These are phyloP conservation scores for Russula olivacea DNA, from an alignment of 768 basidiomycete genomes.

Conservation along the genomic window DNA sequence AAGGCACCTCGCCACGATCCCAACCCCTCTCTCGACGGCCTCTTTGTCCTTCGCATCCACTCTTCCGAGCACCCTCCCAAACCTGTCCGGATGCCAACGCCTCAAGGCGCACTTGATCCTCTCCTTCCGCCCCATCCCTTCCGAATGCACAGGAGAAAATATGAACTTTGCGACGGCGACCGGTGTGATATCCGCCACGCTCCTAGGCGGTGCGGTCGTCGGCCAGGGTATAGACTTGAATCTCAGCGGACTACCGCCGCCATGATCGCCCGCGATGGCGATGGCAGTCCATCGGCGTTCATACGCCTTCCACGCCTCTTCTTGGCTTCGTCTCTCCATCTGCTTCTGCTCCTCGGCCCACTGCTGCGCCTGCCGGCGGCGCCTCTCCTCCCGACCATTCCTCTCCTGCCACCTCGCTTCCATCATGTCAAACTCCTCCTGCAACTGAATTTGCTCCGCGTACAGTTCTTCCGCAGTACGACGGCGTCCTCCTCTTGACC, in stretches of 20 bases:
- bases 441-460: constrained; percentile 40
- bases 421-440: constrained; percentile 51
- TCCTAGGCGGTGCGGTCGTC: constrained; percentile 38
- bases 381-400: constrained; percentile 45
- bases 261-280: constrained; percentile 31
- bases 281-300: constrained; percentile 60
- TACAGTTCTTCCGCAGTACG: constrained; percentile 18
- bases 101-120: constrained; percentile 60
- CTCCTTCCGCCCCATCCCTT: constrained; percentile 52
- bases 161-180: constrained; percentile 56
- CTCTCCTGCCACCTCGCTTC: constrained; percentile 47
- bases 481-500: background rate
- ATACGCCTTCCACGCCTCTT: constrained; percentile 57
- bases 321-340: constrained; percentile 38
- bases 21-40: constrained; percentile 56
- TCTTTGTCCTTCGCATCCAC: constrained; percentile 48
- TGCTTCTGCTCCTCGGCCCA: constrained; percentile 43
- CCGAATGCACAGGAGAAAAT: constrained; percentile 59
- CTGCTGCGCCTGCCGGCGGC: constrained; percentile 26
- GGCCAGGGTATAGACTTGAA: constrained; percentile 76
- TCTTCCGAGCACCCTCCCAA: constrained; percentile 49
- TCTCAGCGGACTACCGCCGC: constrained; percentile 40
- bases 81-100: constrained; percentile 80
- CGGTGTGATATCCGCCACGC: constrained; percentile 46
- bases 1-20: constrained; percentile 50